phyloP scores from a whole-genome alignment of 768 basidiomycete genomes.

The Trametes cinnabarina region DNA sequence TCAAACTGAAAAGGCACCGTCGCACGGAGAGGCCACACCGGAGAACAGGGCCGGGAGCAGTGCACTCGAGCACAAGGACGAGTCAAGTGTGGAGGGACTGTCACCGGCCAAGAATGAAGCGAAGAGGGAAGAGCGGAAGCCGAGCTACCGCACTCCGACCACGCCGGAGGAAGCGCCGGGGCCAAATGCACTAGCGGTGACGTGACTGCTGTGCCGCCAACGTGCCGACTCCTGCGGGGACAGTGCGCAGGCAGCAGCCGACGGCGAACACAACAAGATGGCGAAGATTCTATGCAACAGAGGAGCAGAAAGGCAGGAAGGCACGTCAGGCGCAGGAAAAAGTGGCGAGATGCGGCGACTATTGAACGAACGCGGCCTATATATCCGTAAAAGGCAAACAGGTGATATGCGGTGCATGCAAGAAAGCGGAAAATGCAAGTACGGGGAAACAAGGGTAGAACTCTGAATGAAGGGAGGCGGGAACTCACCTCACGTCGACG shows the following conservation, averaged over 20 bases:
- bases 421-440: not conserved
- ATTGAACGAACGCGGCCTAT: not conserved
- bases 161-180: slow-evolving; percentile 11
- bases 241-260: not conserved
- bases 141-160: slow-evolving; percentile 9
- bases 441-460: not conserved
- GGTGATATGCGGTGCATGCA: not conserved
- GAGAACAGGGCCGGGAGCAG: not conserved
- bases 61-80: too few relatives aligned
- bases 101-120: slow-evolving; percentile 3
- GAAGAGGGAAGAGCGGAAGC: not conserved
- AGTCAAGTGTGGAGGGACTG: slow-evolving; percentile 1
- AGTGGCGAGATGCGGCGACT: not conserved
- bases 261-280: not conserved
- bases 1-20: not conserved
- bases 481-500: slow-evolving; percentile 73
- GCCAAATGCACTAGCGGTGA: not conserved
- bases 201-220: not conserved
- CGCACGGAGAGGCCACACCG: slow-evolving; percentile 1
- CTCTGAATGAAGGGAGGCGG: not conserved
- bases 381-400: not conserved
- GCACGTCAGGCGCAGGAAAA: not conserved
- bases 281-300: not conserved
- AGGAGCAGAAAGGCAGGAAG: not conserved
- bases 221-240: slow-evolving; percentile 4